Base-by-base conservation (phyloP, 495 filamentous ascomycete species). In the Beverwykella pulmonaria region DNA sequence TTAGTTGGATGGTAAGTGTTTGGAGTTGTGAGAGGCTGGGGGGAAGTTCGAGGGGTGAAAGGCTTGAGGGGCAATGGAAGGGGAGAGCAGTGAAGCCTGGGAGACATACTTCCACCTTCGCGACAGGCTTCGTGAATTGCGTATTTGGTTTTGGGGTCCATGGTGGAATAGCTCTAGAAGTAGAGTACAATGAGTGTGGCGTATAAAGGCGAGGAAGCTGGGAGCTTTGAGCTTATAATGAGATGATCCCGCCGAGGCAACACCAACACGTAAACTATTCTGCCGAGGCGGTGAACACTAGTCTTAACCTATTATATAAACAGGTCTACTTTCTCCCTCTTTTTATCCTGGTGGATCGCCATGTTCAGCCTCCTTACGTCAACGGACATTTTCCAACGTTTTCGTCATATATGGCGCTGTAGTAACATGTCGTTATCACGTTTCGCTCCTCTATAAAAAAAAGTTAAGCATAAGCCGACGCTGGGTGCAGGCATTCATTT, bases 81-180 rank as follows among this genome's bases (percentile, higher is more conserved):
- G n/a, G n/a, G n/a, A n/a, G n/a, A n/a, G n/a, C n/a, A n/a, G n/a
- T n/a, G n/a, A 52, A 48, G 23, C 23, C 10, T 61, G 73, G 55
- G 59, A 44, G 55, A 36, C 82, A 72, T 82, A 96, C 94, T 79
- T 82, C 84, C 90, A 34, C 94, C 93, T 75, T 97, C 92, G 59
- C 94, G 83, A 50, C 90, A 87, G 25, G 94, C 94, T 69, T 90
- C 92, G 72, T 98, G 94, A 49, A 97, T 87, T 56, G 90, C 89
- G 74, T 86, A 95, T 74, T 90, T 93, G 29, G 83, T 71, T 59
- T 81, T 68, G 46, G 61, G 23, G 53, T 63, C 49, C 48, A 50
- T 50, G 48, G 20, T 22, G 20, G 48, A 15, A 14, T 50, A 3
- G 20, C 2, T 25, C 9, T 25, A 50, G 48, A 15, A 25, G 9